Conservation (phyloP, 1,139 yeast genomes). For the Geotrichum aggregatum region DNA sequence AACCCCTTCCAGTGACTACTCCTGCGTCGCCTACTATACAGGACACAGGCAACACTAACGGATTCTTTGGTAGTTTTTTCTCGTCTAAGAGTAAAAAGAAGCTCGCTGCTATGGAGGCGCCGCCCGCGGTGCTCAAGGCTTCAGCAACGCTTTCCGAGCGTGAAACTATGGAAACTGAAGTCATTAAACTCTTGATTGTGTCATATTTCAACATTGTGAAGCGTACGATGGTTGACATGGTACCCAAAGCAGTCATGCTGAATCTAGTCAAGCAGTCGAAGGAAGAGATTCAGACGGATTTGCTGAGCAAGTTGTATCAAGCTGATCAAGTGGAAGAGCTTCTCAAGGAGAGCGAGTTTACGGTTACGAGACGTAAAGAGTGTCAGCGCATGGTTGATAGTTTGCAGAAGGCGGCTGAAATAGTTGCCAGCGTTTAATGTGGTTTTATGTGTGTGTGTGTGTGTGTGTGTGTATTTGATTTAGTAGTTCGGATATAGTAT, state of each 20-base stretch:
- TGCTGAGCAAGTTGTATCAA: slow-evolving; percentile 81
- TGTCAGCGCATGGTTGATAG: slow-evolving; percentile 94
- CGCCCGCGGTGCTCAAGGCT: slow-evolving; percentile 91
- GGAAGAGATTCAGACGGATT: slow-evolving; percentile 85
- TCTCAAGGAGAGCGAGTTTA: slow-evolving; percentile 86
- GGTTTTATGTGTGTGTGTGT: no score
- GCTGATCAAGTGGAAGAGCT: slow-evolving; percentile 73
- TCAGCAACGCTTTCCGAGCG: slow-evolving; percentile 93
- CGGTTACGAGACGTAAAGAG: slow-evolving; percentile 91
- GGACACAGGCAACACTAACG: slow-evolving; percentile 42
- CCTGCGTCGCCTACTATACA: slow-evolving; percentile 24
- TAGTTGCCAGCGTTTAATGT: slow-evolving; percentile 59
- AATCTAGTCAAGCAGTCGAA: slow-evolving; percentile 71
- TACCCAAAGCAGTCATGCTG: slow-evolving; percentile 93
- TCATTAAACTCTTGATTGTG: slow-evolving; percentile 81
- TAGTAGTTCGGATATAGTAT: neutral
- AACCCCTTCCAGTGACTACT: slow-evolving; percentile 39
- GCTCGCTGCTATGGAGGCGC: slow-evolving; percentile 93
- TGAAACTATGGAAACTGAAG: slow-evolving; percentile 95
- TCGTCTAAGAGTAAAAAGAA: slow-evolving; percentile 89
- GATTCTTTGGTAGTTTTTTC: slow-evolving; percentile 94
- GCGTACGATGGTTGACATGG: slow-evolving; percentile 85
- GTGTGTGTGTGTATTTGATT: neutral
- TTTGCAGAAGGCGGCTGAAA: slow-evolving; percentile 81
- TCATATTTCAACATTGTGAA: slow-evolving; percentile 90